Percentiles rank a stretch among this genome's conserved stretches.
These are phyloP conservation scores for Styphnolobium japonicum DNA, from an alignment of 306 rosid genomes.

Conservation along the genomic window DNA sequence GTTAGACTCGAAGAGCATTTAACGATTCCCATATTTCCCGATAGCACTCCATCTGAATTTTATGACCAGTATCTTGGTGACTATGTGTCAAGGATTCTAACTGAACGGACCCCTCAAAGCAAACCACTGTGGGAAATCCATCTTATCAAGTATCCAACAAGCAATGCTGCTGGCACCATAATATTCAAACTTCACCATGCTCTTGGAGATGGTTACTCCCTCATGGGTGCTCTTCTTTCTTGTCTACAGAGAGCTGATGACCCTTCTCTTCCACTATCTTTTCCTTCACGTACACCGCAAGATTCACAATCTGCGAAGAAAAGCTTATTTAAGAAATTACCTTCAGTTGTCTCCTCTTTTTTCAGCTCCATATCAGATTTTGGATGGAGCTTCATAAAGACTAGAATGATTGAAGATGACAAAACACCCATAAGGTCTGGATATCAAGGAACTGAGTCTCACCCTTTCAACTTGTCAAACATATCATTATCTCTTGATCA, in stretches of 20 bases:
- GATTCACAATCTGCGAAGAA: neutral
- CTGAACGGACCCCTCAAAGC: constrained; percentile 16
- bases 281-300: constrained; percentile 33
- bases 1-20: constrained; percentile 53
- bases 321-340: neutral
- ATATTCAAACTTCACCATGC: constrained; percentile 59
- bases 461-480: constrained; percentile 27
- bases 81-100: constrained; percentile 31
- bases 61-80: constrained; percentile 40
- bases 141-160: constrained; percentile 55
- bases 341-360: neutral
- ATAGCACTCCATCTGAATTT: constrained; percentile 14
- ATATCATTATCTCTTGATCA: constrained; percentile 44
- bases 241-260: constrained; percentile 49
- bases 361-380: constrained; percentile 37
- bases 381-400: constrained; percentile 35
- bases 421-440: constrained; percentile 56
- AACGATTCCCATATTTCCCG: constrained; percentile 38
- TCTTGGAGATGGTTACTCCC: constrained; percentile 62
- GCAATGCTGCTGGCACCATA: constrained; percentile 30
- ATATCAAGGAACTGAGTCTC: constrained; percentile 35
- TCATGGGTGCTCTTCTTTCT: constrained; percentile 64
- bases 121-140: constrained; percentile 66
- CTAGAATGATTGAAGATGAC: constrained; percentile 40
- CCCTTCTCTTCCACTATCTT: constrained; percentile 57